Conservation (phyloP, 441 rosid species). For the Populus tomentosa region DNA sequence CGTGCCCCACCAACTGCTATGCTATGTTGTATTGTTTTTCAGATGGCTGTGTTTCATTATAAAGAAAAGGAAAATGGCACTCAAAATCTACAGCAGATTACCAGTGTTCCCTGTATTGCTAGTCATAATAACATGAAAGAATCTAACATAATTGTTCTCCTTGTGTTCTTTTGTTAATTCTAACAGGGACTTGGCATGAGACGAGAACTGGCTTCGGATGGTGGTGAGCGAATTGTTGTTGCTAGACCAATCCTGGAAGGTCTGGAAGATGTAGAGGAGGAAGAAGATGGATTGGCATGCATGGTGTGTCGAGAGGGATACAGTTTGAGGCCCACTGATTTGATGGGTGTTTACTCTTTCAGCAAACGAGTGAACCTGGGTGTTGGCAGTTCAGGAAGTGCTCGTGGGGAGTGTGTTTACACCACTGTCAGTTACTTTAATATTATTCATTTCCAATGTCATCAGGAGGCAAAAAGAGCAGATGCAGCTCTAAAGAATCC, state of each 20-base stretch:
- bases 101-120: too few relatives aligned
- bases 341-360: slow-evolving; percentile 89
- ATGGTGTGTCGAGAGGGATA: slow-evolving; percentile 99
- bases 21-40: neutral
- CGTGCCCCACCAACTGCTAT: slow-evolving; percentile 4
- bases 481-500: slow-evolving; percentile 96
- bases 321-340: slow-evolving; percentile 93
- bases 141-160: neutral
- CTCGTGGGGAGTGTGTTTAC: slow-evolving; percentile 98
- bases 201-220: slow-evolving; percentile 83
- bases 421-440: slow-evolving; percentile 98
- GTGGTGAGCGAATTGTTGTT: slow-evolving; percentile 94
- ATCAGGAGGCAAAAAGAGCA: slow-evolving; percentile 99
- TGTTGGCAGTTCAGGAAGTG: slow-evolving; percentile 88
- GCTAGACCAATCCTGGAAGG: slow-evolving; percentile 90
- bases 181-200: slow-evolving; percentile 86
- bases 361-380: slow-evolving; percentile 98
- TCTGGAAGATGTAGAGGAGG: slow-evolving; percentile 96
- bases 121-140: neutral
- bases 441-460: slow-evolving; percentile 98
- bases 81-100: too few relatives aligned
- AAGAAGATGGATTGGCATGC: slow-evolving; percentile 97
- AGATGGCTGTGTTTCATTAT: neutral
- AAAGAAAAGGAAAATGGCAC: too few relatives aligned
- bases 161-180: slow-evolving; percentile 11